Percentiles rank a stretch among this genome's conserved stretches.
Evolutionary conservation across 306 rosid genomes (phyloP).

Genomic region (Oemleria cerasiformis): DNA sequence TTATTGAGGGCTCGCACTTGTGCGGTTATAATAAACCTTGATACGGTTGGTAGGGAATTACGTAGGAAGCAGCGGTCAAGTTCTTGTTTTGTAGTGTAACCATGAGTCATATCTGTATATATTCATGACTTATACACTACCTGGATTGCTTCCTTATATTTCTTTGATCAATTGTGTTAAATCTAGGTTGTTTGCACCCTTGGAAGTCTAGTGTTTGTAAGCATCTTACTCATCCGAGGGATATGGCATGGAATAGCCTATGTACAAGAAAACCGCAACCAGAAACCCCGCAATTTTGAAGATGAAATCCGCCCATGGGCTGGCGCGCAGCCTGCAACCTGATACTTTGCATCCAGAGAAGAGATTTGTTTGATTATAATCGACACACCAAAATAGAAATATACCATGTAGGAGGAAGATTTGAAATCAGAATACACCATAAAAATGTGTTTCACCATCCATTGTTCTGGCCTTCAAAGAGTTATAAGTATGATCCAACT

Average conservation of each 20-base stretch:
- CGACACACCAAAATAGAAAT: background rate
- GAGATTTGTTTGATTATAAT: background rate
- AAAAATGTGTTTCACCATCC: background rate
- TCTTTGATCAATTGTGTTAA: background rate
- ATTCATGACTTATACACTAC: background rate
- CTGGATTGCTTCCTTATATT: background rate
- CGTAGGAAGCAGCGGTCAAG: background rate
- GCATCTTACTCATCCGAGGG: constrained; percentile 74
- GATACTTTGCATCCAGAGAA: constrained; percentile 11
- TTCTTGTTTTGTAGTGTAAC: background rate
- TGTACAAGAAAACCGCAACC: constrained; percentile 52
- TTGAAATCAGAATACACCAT: background rate
- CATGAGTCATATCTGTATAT: background rate
- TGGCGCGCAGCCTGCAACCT: constrained; percentile 52
- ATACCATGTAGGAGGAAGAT: background rate
- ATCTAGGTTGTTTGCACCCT: constrained; percentile 73
- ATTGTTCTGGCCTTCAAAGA: background rate
- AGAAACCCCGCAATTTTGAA: constrained; percentile 30
- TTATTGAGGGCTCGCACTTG: background rate
- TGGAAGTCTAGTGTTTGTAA: constrained; percentile 65
- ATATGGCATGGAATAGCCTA: constrained; percentile 61
- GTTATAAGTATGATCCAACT: background rate
- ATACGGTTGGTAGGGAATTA: background rate
- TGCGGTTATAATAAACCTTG: background rate
- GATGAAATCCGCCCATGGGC: constrained; percentile 52